Evolutionary conservation across 441 rosid species (phyloP).

Genomic region (Kokia cookei): DNA sequence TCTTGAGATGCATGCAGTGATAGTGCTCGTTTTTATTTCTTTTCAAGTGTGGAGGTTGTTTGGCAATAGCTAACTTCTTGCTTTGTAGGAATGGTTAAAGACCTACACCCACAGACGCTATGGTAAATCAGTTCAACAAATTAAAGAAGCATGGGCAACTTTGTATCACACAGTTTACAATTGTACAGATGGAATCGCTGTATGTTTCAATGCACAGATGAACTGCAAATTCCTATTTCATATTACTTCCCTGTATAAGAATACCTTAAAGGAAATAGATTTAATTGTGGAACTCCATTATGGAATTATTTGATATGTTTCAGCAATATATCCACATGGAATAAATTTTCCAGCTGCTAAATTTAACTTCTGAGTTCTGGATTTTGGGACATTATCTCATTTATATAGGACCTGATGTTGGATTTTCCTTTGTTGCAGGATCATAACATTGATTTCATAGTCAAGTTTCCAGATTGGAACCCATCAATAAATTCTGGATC

Average conservation of each 20-base stretch:
- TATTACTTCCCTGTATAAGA: background rate
- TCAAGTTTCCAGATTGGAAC: conserved; percentile 89
- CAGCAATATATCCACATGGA: background rate
- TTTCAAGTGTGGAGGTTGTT: background rate
- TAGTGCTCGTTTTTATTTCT: background rate
- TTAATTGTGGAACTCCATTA: background rate
- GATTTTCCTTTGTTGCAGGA: conserved; percentile 44
- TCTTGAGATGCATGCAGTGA: background rate
- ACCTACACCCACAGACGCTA: conserved; percentile 72
- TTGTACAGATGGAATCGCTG: conserved; percentile 79
- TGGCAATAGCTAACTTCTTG: conserved; percentile 6
- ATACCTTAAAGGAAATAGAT: background rate
- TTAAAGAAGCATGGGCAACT: conserved; percentile 79
- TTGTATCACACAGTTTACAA: conserved; percentile 81
- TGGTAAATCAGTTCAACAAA: conserved; percentile 58
- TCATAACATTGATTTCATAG: conserved; percentile 94
- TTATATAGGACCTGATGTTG: background rate
- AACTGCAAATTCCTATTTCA: conserved; percentile 2
- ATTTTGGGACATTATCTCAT: background rate
- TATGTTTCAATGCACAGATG: conserved; percentile 29
- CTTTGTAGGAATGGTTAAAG: conserved; percentile 77
- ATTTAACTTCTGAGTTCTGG: background rate
- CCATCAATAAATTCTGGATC: conserved; percentile 39
- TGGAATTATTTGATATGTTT: background rate
- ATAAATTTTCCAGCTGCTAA: background rate